Conservation (phyloP, 2,329 filamentous ascomycete genomes). For the Aspergillus fijiensis region DNA sequence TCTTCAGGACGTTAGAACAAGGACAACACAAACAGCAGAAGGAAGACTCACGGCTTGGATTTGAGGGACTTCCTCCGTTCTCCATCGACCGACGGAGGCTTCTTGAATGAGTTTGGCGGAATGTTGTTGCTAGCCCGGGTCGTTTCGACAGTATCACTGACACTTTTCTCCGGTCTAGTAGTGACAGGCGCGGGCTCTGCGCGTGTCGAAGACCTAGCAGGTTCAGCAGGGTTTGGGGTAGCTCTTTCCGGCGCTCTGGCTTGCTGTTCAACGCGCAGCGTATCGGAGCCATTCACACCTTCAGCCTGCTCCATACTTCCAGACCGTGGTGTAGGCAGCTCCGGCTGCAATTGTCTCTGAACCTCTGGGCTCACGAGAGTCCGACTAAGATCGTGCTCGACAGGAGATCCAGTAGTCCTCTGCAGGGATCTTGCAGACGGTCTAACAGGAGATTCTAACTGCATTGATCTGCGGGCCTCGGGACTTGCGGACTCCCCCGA, state of each 20-base stretch:
- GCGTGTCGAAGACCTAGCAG: neutral
- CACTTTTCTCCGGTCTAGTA: neutral
- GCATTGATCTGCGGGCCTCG: neutral
- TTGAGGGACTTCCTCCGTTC: constrained; percentile 19
- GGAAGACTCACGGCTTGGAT: constrained; percentile 17
- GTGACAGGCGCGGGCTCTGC: neutral
- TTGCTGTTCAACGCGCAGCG: neutral
- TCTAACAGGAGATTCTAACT: neutral
- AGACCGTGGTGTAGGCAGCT: neutral
- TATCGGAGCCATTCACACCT: neutral
- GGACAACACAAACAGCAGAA: neutral
- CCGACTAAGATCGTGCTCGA: neutral
- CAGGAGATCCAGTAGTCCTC: neutral
- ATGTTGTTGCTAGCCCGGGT: neutral
- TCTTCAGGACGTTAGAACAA: constrained; percentile 10
- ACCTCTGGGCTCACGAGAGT: neutral
- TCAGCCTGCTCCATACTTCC: neutral
- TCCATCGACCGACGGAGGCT: neutral
- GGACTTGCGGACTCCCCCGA: neutral
- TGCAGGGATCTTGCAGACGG: neutral
- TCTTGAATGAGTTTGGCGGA: neutral
- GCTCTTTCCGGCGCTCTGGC: neutral
- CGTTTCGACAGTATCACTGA: neutral
- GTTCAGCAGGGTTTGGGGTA: neutral
- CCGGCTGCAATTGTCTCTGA: neutral